These are phyloP conservation scores for Litsea cubeba DNA, from an alignment of 164 flowering plant genomes.

Conservation along the genomic window DNA sequence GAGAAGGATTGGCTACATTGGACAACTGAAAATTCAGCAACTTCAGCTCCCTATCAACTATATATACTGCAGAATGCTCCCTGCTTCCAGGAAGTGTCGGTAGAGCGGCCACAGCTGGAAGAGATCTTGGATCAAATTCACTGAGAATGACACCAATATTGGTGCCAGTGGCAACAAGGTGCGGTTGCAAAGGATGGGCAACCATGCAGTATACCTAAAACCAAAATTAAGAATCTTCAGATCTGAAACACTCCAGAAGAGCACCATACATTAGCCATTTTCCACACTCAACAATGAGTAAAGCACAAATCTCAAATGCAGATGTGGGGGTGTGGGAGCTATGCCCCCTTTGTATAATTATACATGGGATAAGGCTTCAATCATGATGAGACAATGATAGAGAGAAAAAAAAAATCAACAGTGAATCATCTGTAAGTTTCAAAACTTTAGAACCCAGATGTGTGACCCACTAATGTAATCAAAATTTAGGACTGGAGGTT, in stretches of 20 bases:
- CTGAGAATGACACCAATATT: conserved; percentile 87
- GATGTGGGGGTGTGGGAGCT: neutral
- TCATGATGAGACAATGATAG: no score
- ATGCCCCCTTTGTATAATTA: no score
- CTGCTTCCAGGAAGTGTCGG: conserved; percentile 78
- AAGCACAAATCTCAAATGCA: neutral
- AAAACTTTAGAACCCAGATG: no score
- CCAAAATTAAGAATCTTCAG: conserved; percentile 8
- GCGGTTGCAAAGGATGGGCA: conserved; percentile 97
- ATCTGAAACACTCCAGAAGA: neutral
- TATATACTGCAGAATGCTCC: conserved; percentile 89
- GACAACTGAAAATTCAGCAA: conserved; percentile 77
- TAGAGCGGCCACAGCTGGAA: conserved; percentile 84
- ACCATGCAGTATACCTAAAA: conserved; percentile 94
- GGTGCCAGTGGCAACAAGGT: conserved; percentile 96
- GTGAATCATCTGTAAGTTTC: no score
- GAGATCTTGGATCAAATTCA: conserved; percentile 91
- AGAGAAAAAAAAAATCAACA: no score
- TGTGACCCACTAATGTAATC: no score
- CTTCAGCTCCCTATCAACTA: conserved; percentile 82
- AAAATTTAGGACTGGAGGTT: no score
- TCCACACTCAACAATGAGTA: neutral
- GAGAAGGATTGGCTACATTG: conserved; percentile 72
- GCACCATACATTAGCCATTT: neutral
- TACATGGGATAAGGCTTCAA: no score